phyloP scores from a whole-genome alignment of 495 filamentous ascomycete species.

The Barbatosphaeria neglecta region DNA sequence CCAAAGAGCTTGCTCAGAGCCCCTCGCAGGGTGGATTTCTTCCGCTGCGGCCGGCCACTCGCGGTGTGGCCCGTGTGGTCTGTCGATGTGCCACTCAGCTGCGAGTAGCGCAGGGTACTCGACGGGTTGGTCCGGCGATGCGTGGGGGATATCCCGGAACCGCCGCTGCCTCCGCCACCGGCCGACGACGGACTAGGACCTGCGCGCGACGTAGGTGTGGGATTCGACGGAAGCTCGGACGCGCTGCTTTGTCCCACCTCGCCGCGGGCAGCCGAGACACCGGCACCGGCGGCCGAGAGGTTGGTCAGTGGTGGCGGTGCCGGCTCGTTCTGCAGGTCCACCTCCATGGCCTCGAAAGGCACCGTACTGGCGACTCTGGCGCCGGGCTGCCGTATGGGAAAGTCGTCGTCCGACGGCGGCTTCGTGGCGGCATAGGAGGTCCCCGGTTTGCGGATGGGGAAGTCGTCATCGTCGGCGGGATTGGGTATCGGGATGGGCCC shows the following conservation, averaged over 20 bases:
- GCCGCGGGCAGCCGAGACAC: slow-evolving; percentile 4
- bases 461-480: slow-evolving; percentile 31
- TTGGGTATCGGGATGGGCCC: slow-evolving; percentile 35
- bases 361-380: slow-evolving; percentile 21
- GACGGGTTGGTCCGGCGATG: slow-evolving; percentile 23
- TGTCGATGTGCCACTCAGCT: slow-evolving; percentile 23
- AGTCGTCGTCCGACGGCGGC: slow-evolving; percentile 22
- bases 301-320: background rate
- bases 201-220: slow-evolving; percentile 11
- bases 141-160: background rate
- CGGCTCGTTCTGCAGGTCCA: slow-evolving; percentile 11
- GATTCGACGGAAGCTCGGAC: slow-evolving; percentile 11
- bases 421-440: slow-evolving; percentile 17
- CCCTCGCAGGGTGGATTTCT: slow-evolving; percentile 36
- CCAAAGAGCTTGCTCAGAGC: slow-evolving; percentile 40
- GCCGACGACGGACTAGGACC: background rate
- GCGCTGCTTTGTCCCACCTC: slow-evolving; percentile 5
- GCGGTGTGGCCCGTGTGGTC: slow-evolving; percentile 17
- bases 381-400: slow-evolving; percentile 27
- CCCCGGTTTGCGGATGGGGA: slow-evolving; percentile 31
- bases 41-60: slow-evolving; percentile 26
- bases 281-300: background rate
- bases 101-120: slow-evolving; percentile 26
- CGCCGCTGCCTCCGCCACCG: background rate
- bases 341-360: slow-evolving; percentile 10